phyloP scores from a whole-genome alignment of 2,329 filamentous ascomycete species.

The Ophiosphaerella herpotricha region DNA sequence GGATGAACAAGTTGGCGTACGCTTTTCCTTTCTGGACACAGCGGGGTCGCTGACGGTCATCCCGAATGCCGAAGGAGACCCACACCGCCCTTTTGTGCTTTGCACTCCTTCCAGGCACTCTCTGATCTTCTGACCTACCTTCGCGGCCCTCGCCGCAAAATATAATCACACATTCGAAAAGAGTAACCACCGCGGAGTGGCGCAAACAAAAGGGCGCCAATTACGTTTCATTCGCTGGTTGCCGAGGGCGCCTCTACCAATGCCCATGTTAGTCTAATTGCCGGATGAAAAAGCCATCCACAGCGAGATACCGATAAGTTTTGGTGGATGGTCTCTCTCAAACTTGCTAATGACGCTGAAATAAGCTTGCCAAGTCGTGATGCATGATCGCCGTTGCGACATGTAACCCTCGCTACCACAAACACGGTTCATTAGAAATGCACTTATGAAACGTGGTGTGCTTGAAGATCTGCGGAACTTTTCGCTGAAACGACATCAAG shows the following conservation, averaged over 20 bases:
- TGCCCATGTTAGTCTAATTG: too few species aligned
- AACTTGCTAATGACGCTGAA: not conserved
- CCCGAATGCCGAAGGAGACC: constrained; percentile 7
- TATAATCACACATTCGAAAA: too few species aligned
- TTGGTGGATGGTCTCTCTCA: too few species aligned
- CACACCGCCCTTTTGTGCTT: constrained; percentile 11
- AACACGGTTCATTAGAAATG: constrained; percentile 8
- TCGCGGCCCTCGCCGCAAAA: too few species aligned
- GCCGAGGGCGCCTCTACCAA: too few species aligned
- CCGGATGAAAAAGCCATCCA: too few species aligned
- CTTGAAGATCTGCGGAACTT: constrained; percentile 12
- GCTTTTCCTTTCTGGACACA: too few species aligned
- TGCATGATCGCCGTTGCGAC: constrained; percentile 6
- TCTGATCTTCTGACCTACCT: too few species aligned
- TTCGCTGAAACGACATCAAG: constrained; percentile 18
- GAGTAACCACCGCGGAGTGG: too few species aligned
- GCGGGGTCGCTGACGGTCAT: not conserved
- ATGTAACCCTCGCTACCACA: constrained; percentile 6
- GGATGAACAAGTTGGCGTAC: not conserved
- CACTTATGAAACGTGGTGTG: constrained; percentile 17
- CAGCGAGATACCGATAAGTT: too few species aligned
- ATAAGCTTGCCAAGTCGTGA: constrained; percentile 18
- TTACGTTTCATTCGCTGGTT: too few species aligned
- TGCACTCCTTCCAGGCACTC: not conserved
- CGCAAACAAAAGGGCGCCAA: too few species aligned